A percentile compares a stretch with the other conserved stretches of the same genome.
Evolutionary conservation across 225 moss, liverwort and hornwort genomes (phyloP).

Genomic region (Lunularia cruciata): DNA sequence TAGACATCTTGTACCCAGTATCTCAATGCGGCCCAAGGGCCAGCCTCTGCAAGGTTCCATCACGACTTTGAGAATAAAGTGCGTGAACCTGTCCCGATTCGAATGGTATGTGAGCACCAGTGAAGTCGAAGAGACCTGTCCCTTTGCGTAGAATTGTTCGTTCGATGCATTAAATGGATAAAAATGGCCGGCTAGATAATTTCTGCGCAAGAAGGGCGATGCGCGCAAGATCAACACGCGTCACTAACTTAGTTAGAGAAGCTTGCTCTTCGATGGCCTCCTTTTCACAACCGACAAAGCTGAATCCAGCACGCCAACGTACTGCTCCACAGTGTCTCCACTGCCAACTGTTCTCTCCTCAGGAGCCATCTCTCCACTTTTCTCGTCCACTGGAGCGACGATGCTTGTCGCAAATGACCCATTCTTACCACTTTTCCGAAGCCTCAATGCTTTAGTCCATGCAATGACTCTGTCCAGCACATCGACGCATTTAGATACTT

Average conservation of each 20-base stretch:
- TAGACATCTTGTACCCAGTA: too few species aligned
- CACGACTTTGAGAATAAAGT: too few species aligned
- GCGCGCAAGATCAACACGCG: background rate
- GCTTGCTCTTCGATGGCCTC: slow-evolving; percentile 27
- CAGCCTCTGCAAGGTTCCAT: background rate
- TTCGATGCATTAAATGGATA: background rate
- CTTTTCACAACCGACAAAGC: slow-evolving; percentile 31
- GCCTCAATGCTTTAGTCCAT: slow-evolving; percentile 55
- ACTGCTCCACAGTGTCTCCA: slow-evolving; percentile 33
- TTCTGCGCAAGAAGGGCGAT: background rate
- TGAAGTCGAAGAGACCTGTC: background rate
- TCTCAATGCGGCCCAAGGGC: too few species aligned
- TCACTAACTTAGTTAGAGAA: slow-evolving; percentile 10
- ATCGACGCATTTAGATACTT: slow-evolving; percentile 74
- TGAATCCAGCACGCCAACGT: slow-evolving; percentile 33
- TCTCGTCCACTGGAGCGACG: slow-evolving; percentile 33
- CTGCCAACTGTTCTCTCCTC: slow-evolving; percentile 1
- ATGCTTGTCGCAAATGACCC: slow-evolving; percentile 29
- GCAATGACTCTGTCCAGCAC: slow-evolving; percentile 78
- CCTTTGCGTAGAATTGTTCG: background rate
- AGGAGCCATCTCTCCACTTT: slow-evolving; percentile 30
- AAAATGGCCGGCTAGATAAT: background rate
- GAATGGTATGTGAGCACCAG: background rate
- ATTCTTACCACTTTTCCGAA: slow-evolving; percentile 46
- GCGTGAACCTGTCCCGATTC: background rate